Evolutionary conservation across 192 early-diverging fungal genomes (phyloP).

Genomic region (Gigaspora rosea): DNA sequence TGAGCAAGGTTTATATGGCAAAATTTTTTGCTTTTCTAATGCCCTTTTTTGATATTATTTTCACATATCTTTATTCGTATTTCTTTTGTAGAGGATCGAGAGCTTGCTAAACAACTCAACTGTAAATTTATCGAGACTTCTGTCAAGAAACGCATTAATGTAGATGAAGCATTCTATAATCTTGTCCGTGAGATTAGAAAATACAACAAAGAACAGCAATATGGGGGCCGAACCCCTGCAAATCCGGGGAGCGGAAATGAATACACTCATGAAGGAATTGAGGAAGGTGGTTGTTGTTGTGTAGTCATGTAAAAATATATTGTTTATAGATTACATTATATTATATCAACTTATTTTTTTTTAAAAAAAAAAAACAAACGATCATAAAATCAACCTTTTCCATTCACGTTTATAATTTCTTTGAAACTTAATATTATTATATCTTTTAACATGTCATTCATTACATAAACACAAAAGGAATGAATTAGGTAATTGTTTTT

Average conservation of each 20-base stretch:
- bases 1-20: slow-evolving; percentile 46
- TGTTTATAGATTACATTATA: too few species aligned
- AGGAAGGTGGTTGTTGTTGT: too few species aligned
- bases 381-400: too few species aligned
- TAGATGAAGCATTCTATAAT: slow-evolving; percentile 88
- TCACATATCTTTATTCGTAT: not conserved
- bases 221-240: slow-evolving; percentile 44
- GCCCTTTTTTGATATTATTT: not conserved
- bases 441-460: too few species aligned
- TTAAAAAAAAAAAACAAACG: too few species aligned
- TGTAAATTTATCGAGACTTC: slow-evolving; percentile 88
- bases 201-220: slow-evolving; percentile 72
- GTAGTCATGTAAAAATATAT: too few species aligned
- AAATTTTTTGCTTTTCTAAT: not conserved
- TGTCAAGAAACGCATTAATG: slow-evolving; percentile 86
- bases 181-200: slow-evolving; percentile 86
- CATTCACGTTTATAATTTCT: too few species aligned
- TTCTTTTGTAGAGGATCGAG: slow-evolving; percentile 66
- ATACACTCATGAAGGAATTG: not conserved
- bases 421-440: too few species aligned
- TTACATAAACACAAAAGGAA: not conserved
- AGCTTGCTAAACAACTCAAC: slow-evolving; percentile 73
- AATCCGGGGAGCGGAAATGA: slow-evolving; percentile 42
- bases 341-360: too few species aligned
- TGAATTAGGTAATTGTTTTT: not conserved